These are phyloP conservation scores for Lipomyces spencermartinsiae DNA, from an alignment of 805 yeast genomes.

Conservation along the genomic window DNA sequence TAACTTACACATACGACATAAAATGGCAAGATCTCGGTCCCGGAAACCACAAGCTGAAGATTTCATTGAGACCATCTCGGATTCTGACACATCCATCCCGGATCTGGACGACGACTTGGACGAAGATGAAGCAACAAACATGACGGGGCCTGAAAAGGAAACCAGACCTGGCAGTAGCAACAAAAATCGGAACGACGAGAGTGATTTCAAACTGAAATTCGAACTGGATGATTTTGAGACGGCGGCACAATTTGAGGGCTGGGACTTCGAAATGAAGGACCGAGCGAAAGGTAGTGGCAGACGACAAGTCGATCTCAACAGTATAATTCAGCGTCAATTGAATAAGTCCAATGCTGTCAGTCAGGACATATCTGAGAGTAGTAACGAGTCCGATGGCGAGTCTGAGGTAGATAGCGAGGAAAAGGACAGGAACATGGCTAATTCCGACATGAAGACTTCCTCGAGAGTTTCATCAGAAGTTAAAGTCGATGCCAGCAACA, in stretches of 20 bases:
- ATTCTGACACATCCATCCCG: slow-evolving; percentile 32
- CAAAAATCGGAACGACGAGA: slow-evolving; percentile 3
- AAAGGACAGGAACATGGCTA: slow-evolving; percentile 43
- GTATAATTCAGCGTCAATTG: slow-evolving; percentile 85
- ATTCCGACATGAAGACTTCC: not conserved
- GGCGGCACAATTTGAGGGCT: slow-evolving; percentile 65
- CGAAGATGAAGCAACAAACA: slow-evolving; percentile 18
- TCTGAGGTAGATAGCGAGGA: slow-evolving; percentile 54
- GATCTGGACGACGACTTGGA: slow-evolving; percentile 35
- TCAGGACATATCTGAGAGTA: slow-evolving; percentile 36
- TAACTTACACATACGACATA: slow-evolving; percentile 7
- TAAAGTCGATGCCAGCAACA: not conserved
- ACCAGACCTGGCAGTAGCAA: not conserved
- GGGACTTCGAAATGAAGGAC: slow-evolving; percentile 72
- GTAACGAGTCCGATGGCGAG: not conserved
- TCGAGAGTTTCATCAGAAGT: not conserved
- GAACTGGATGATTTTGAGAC: slow-evolving; percentile 61
- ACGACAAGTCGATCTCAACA: slow-evolving; percentile 83
- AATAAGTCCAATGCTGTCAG: slow-evolving; percentile 54
- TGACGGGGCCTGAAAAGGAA: slow-evolving; percentile 1
- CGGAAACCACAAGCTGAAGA: slow-evolving; percentile 21
- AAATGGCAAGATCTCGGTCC: slow-evolving; percentile 20
- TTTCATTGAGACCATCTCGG: slow-evolving; percentile 34
- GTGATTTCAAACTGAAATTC: slow-evolving; percentile 69
- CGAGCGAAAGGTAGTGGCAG: slow-evolving; percentile 47